These are phyloP conservation scores for Vigna trinervia DNA, from an alignment of 306 rosid genomes.

Conservation along the genomic window DNA sequence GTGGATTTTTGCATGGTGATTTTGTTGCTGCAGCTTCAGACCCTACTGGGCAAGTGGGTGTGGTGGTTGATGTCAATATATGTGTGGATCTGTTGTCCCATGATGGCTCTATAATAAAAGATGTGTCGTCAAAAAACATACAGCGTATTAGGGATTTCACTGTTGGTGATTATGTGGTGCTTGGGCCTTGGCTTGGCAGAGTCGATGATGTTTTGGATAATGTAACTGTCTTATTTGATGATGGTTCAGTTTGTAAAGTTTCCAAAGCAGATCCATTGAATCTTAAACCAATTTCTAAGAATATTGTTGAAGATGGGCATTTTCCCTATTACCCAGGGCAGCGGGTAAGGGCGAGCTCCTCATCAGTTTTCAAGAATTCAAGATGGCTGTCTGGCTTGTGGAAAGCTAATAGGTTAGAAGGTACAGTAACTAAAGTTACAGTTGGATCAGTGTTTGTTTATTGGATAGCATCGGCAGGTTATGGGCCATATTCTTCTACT, in stretches of 20 bases:
- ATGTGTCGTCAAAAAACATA: slow-evolving; percentile 70
- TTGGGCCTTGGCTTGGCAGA: slow-evolving; percentile 95
- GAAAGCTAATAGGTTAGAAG: slow-evolving; percentile 94
- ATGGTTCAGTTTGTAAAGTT: slow-evolving; percentile 94
- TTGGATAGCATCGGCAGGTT: slow-evolving; percentile 99
- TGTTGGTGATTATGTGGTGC: slow-evolving; percentile 96
- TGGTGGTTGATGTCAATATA: slow-evolving; percentile 91
- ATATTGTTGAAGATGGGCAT: slow-evolving; percentile 87
- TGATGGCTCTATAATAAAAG: slow-evolving; percentile 74
- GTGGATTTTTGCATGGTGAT: slow-evolving; percentile 96
- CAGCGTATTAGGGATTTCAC: slow-evolving; percentile 93
- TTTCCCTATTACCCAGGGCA: slow-evolving; percentile 98
- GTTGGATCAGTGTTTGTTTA: slow-evolving; percentile 93
- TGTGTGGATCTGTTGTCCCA: slow-evolving; percentile 74
- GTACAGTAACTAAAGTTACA: slow-evolving; percentile 88
- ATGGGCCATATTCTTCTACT: slow-evolving; percentile 92
- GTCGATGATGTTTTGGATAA: slow-evolving; percentile 95
- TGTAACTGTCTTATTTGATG: slow-evolving; percentile 92
- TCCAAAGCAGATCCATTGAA: slow-evolving; percentile 85
- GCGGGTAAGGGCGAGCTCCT: slow-evolving; percentile 92
- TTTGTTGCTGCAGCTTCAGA: slow-evolving; percentile 84
- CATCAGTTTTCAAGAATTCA: slow-evolving; percentile 91
- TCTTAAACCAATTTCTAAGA: slow-evolving; percentile 90
- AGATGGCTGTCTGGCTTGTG: slow-evolving; percentile 98
- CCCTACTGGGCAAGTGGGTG: slow-evolving; percentile 97